phyloP scores from a whole-genome alignment of 768 basidiomycete genomes.

The Phlegmacium glaucopus region DNA sequence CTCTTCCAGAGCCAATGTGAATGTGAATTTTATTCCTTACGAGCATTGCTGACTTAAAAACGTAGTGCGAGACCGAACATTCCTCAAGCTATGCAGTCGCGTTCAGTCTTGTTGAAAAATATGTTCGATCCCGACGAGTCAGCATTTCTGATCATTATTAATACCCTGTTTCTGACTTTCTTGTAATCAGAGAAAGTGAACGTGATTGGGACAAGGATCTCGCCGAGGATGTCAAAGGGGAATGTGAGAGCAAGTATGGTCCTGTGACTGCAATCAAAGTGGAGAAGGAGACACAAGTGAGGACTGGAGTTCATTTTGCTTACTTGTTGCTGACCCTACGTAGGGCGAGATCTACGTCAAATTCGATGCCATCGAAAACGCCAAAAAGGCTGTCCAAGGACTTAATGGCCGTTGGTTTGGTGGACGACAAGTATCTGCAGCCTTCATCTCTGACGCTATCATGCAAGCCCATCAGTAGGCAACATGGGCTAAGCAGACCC shows the following conservation, averaged over 20 bases:
- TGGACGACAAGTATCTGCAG: conserved; percentile 81
- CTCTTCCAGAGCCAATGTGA: conserved; percentile 60
- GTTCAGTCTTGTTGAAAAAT: conserved; percentile 84
- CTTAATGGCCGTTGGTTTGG: conserved; percentile 98
- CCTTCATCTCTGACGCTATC: conserved; percentile 90
- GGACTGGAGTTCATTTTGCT: conserved; percentile 1
- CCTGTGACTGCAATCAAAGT: conserved; percentile 84
- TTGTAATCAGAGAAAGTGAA: conserved; percentile 76
- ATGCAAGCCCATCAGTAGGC: conserved; percentile 85
- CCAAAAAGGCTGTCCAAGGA: conserved; percentile 82
- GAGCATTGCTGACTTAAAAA: neutral
- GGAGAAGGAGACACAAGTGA: conserved; percentile 89
- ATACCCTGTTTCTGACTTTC: conserved; percentile 1
- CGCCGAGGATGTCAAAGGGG: conserved; percentile 92
- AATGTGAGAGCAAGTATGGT: conserved; percentile 92
- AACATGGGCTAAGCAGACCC: conserved; percentile 9
- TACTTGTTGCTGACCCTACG: conserved; percentile 8
- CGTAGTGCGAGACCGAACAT: conserved; percentile 73
- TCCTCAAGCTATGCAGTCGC: conserved; percentile 84
- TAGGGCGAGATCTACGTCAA: conserved; percentile 98
- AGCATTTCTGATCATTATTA: conserved; percentile 22
- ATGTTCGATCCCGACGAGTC: conserved; percentile 99
- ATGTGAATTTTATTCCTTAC: conserved; percentile 23
- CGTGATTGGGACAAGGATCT: conserved; percentile 96
- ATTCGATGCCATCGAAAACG: conserved; percentile 74